Base-by-base conservation (phyloP, 768 basidiomycete species). In the Panaeolus cyanescens region DNA sequence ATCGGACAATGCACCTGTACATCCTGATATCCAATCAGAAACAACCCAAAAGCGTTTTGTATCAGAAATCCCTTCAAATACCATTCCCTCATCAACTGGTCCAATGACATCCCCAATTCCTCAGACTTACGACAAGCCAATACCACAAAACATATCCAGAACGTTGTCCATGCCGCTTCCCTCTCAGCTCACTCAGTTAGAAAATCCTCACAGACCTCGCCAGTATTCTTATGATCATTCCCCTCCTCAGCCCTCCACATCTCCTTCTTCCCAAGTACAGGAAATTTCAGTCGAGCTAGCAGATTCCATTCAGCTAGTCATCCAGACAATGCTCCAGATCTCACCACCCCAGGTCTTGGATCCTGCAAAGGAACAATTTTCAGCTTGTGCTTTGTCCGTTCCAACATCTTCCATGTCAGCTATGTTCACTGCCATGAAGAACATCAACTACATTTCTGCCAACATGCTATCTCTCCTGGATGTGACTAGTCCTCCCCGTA, bases 311-410 rank as follows among this genome's bases (percentile, higher is more conserved):
- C 95, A 97, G 77, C 86, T 91, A 78, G 86, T 93, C 61, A 90
- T 96, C 36, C 94, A 97, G 72, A 96, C 93, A 1, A 84, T 98
- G 66, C 83, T 97, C 2, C 94, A 96, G 68, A 81, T 97, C 64
- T 92, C 92, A 0, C 95, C 95, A 3, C 86, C 91, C 0, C 96
- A 98, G 73, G 78, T 97, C 19, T 83, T 97, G 50, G 95, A 97
- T 71, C 87, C 92, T n/a, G 89, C 91, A 2, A 96, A 92, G 73
- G 95, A 98, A 70, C 95, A 95, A 71, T 91, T 95, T 69, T 91
- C 95, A 1, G 90, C 93, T 25, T 96, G 93, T 72, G 85, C 94
- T 1, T 75, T 98, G 25, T 88, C 92, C 34, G 85, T 97, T 42
- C 96, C 95, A 9, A 92, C 92, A 0, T 85, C 94, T 5, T 93